phyloP scores from a whole-genome alignment of 2,329 filamentous ascomycete genomes.

The Scleromitrula shiraiana region DNA sequence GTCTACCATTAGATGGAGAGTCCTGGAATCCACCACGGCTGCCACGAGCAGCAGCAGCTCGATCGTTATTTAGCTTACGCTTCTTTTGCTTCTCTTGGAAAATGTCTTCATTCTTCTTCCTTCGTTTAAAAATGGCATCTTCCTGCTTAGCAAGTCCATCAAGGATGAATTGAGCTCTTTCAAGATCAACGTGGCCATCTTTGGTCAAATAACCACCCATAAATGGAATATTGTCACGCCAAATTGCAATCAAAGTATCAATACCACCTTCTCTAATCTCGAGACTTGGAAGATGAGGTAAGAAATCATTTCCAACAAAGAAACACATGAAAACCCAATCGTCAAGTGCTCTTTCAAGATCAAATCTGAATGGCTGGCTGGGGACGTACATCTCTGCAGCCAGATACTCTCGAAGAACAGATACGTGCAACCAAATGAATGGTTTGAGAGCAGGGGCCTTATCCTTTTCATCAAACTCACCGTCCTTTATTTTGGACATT shows the following conservation, averaged over 20 bases:
- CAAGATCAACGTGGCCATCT: conserved; percentile 84
- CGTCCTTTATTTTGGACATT: conserved; percentile 66
- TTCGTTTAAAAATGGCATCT: conserved; percentile 82
- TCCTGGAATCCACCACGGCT: conserved; percentile 29
- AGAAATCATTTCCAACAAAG: conserved; percentile 97
- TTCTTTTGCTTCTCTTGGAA: conserved; percentile 76
- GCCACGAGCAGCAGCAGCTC: conserved; percentile 27
- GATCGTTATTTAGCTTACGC: conserved; percentile 62
- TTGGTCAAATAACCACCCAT: conserved; percentile 98
- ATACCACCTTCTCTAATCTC: conserved; percentile 97
- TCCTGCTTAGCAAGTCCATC: conserved; percentile 86
- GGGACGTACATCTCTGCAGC: conserved; percentile 82
- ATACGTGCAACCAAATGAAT: conserved; percentile 97
- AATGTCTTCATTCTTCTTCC: conserved; percentile 79
- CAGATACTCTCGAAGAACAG: conserved; percentile 84
- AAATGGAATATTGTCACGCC: conserved; percentile 80
- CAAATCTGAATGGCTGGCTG: conserved; percentile 77
- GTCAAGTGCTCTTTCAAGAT: conserved; percentile 88
- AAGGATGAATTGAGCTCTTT: conserved; percentile 79
- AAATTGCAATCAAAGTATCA: conserved; percentile 91
- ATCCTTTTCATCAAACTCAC: conserved; percentile 76
- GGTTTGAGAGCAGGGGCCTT: conserved; percentile 67
- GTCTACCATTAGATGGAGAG: conserved; percentile 24
- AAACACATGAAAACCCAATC: conserved; percentile 99
- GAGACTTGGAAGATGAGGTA: conserved; percentile 92